Conservation (phyloP, 2,329 filamentous ascomycete species). For the Diaporthe helianthi region DNA sequence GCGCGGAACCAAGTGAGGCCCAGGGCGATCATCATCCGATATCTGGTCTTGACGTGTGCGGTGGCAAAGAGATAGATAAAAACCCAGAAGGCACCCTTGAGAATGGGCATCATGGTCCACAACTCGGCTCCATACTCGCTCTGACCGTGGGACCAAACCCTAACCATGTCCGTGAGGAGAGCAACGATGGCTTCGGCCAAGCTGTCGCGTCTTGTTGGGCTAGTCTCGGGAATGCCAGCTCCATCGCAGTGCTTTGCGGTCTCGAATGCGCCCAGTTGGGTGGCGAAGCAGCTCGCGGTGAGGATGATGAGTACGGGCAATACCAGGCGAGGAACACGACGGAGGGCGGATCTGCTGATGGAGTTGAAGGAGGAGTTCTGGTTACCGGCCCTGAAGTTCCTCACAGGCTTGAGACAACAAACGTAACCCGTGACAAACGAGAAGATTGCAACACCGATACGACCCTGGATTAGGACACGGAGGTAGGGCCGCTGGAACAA, state of each 20-base stretch:
- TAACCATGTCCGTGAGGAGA: conserved; percentile 32
- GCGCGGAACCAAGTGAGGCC: conserved; percentile 31
- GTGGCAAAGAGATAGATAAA: conserved; percentile 34
- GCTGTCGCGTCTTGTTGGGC: conserved; percentile 27
- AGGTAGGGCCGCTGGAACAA: conserved; percentile 31
- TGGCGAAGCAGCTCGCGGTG: conserved; percentile 31
- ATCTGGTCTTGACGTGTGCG: conserved; percentile 32
- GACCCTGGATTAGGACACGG: conserved; percentile 34
- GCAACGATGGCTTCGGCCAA: conserved; percentile 28
- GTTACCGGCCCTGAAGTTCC: conserved; percentile 30
- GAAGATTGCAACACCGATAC: conserved; percentile 35
- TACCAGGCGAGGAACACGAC: conserved; percentile 33
- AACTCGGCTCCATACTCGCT: conserved; percentile 34
- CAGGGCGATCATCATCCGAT: conserved; percentile 35
- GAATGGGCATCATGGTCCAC: conserved; percentile 36
- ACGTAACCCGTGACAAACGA: conserved; percentile 35
- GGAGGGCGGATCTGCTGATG: conserved; percentile 34
- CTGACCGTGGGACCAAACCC: conserved; percentile 32
- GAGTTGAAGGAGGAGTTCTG: conserved; percentile 34
- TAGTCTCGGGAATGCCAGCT: conserved; percentile 32
- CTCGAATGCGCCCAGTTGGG: conserved; percentile 33
- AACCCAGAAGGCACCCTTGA: conserved; percentile 35
- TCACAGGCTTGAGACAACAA: conserved; percentile 32
- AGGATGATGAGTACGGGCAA: conserved; percentile 33
- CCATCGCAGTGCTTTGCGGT: conserved; percentile 32